Percentiles rank a stretch among this genome's conserved stretches.
Conservation (phyloP, 192 early-diverging fungal genomes). For the Coemansia sp. region DNA sequence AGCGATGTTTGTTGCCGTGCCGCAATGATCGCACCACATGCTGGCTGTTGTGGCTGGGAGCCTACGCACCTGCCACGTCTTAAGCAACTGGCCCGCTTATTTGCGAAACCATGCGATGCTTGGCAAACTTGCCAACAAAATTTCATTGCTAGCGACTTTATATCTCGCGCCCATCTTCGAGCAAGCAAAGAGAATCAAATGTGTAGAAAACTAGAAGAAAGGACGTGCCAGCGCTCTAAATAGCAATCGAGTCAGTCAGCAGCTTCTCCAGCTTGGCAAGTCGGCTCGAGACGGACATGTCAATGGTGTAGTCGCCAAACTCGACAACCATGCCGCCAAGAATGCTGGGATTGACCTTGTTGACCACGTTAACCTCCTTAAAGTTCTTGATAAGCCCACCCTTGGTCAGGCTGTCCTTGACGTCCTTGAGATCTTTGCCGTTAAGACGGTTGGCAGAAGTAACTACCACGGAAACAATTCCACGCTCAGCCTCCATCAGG, state of each 20-base stretch:
- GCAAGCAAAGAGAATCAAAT: not conserved
- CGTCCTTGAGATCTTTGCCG: conserved; percentile 60
- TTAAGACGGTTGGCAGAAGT: conserved; percentile 82
- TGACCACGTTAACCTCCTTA: conserved; percentile 77
- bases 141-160: not conserved
- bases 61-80: too few relatives aligned
- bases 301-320: conserved; percentile 96
- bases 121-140: too few relatives aligned
- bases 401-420: conserved; percentile 78
- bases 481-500: conserved; percentile 86
- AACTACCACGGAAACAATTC: conserved; percentile 81
- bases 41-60: too few relatives aligned
- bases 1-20: too few relatives aligned
- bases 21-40: too few relatives aligned
- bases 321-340: conserved; percentile 96
- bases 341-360: conserved; percentile 79
- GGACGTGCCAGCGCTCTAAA: conserved; percentile 4
- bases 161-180: not conserved
- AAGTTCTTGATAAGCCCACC: conserved; percentile 70
- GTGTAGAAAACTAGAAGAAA: not conserved
- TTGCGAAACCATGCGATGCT: too few relatives aligned
- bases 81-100: too few relatives aligned
- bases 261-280: conserved; percentile 95
- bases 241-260: conserved; percentile 59
- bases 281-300: conserved; percentile 92